Evolutionary conservation across 345 rosid genomes (phyloP), one percentile per base, ranked within the genome.

Genomic region (Camelina hispida): DNA sequence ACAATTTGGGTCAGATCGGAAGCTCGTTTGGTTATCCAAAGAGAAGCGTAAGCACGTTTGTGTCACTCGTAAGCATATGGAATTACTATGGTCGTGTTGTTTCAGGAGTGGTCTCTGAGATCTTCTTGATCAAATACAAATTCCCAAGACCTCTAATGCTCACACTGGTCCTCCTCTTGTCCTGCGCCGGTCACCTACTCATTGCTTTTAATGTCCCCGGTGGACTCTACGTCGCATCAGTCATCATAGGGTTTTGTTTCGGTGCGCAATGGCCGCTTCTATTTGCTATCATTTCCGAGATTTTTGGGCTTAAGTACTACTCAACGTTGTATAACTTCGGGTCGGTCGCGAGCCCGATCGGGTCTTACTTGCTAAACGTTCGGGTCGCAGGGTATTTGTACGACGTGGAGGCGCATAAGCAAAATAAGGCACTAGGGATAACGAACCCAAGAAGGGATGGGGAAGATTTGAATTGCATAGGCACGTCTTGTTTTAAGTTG

Each of bases 41-140:
- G 44, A 77, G 50, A 42, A 81, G 83, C 43, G 75, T 75, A 20
- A 68, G 82, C 61, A 83, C 86, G 7, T 86, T 86, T 50, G 76
- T 86, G 17, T 84, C 90, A 9, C 82, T 86, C 4, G 83, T 86
- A 11, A 86, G 90, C 73, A 83, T 84, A 67, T 84, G 88, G 90
- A 86, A 83, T 25, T 86, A 79, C 80, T 80, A 79, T 17, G 90
- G 90, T 16, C 85, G 90, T 50, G 79, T 82, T 3, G 79, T 79
- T 11, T 59, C 90, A 2, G 85, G 88, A 25, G 84, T 83, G 0
- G 79, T 69, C 46, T 86, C 85, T 0, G 90, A 86, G 76, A 76
- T 79, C 61, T 78, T 84, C 42, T 66, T 75, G 74, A 75, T 56
- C 50, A 86, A 79, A 56, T 81, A 82, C 71, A 84, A 76, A 47